Percentiles rank a stretch among this genome's conserved stretches.
These are phyloP conservation scores for Phyllosticta capitalensis DNA, from an alignment of 2,329 filamentous ascomycete species.

Conservation along the genomic window DNA sequence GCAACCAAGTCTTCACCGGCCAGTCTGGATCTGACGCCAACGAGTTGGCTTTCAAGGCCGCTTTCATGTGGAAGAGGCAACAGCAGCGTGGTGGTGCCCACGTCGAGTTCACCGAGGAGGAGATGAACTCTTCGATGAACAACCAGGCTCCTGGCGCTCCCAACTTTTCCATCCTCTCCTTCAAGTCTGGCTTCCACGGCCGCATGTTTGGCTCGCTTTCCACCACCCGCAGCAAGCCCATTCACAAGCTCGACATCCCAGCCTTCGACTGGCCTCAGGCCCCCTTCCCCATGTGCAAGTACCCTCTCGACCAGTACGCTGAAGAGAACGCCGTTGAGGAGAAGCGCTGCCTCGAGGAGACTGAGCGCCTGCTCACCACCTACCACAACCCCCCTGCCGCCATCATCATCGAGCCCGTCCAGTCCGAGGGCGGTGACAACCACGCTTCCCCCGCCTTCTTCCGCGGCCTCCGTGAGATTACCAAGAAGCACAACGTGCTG, in stretches of 20 bases:
- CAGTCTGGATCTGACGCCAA: conserved; percentile 87
- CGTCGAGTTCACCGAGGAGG: conserved; percentile 70
- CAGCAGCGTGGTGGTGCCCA: conserved; percentile 67
- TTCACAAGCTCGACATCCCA: conserved; percentile 91
- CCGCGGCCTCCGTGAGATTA: conserved; percentile 69
- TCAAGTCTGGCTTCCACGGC: conserved; percentile 83
- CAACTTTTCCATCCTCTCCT: conserved; percentile 75
- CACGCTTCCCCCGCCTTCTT: conserved; percentile 85
- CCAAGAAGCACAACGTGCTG: conserved; percentile 65
- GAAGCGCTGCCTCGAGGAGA: conserved; percentile 69
- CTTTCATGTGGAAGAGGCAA: conserved; percentile 85
- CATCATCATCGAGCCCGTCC: conserved; percentile 79
- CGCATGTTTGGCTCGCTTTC: conserved; percentile 80
- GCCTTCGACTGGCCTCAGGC: conserved; percentile 94
- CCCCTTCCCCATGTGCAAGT: conserved; percentile 75
- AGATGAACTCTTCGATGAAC: conserved; percentile 65
- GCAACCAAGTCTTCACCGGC: conserved; percentile 84
- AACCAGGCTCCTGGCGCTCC: conserved; percentile 69
- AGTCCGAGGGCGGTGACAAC: conserved; percentile 92
- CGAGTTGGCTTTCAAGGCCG: conserved; percentile 89
- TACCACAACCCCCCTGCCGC: conserved; percentile 74
- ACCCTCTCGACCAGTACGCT: conserved; percentile 70
- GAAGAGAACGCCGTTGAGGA: conserved; percentile 78
- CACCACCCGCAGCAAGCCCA: conserved; percentile 83
- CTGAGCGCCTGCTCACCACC: conserved; percentile 69